A percentile compares a stretch with the other conserved stretches of the same genome.
Conservation (phyloP, 768 basidiomycete genomes). For the Tricholoma flavovirens region DNA sequence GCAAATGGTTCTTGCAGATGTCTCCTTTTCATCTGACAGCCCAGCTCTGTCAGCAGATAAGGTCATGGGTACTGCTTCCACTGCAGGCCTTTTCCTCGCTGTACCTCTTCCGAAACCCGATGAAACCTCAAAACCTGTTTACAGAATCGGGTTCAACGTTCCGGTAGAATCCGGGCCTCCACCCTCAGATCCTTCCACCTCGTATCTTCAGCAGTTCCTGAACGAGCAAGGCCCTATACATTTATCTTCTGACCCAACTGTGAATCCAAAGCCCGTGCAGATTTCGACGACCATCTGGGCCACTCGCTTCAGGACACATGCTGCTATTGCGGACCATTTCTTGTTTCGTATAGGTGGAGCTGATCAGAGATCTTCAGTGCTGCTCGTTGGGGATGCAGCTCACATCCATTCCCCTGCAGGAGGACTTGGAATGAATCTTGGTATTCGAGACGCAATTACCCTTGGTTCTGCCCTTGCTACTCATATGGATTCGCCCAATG, state of each 20-base stretch:
- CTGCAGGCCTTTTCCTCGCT: slow-evolving; percentile 28
- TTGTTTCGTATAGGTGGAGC: slow-evolving; percentile 21
- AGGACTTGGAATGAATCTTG: slow-evolving; percentile 57
- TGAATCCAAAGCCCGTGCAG: slow-evolving; percentile 25
- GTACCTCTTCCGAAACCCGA: slow-evolving; percentile 30
- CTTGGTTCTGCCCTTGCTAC: slow-evolving; percentile 37
- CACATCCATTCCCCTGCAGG: slow-evolving; percentile 50
- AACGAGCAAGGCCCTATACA: slow-evolving; percentile 32
- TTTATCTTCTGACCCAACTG: slow-evolving; percentile 29
- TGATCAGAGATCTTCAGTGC: slow-evolving; percentile 6
- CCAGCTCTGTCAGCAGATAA: slow-evolving; percentile 17
- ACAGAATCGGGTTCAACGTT: slow-evolving; percentile 36
- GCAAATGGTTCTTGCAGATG: slow-evolving; percentile 44
- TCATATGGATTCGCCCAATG: slow-evolving; percentile 20
- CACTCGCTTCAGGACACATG: slow-evolving; percentile 41
- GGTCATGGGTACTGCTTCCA: slow-evolving; percentile 19
- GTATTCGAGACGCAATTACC: slow-evolving; percentile 45
- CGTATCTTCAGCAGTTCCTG: slow-evolving; percentile 40
- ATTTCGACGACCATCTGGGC: slow-evolving; percentile 38
- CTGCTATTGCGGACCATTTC: slow-evolving; percentile 35
- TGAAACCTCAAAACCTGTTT: slow-evolving; percentile 20
- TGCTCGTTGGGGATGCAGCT: slow-evolving; percentile 33
- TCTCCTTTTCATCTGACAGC: slow-evolving; percentile 28
- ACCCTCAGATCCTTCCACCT: slow-evolving; percentile 28
- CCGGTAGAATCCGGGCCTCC: slow-evolving; percentile 28